These are phyloP conservation scores for Euphorbia tirucalli DNA, from an alignment of 345 rosid species.

Conservation along the genomic window DNA sequence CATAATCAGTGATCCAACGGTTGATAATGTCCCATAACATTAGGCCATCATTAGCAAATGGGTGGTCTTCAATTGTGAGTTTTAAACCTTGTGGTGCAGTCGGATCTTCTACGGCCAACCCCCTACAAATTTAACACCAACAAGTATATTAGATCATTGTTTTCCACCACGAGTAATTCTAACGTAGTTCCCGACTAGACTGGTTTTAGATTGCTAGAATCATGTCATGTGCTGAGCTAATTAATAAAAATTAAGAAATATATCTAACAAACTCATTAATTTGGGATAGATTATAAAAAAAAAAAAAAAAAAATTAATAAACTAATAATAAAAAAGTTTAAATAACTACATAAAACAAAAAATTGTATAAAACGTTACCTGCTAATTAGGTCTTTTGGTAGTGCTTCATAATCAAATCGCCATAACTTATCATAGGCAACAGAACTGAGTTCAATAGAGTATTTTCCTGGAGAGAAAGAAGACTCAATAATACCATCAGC, in stretches of 20 bases:
- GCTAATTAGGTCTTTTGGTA: conserved; percentile 54
- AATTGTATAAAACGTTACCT: conserved; percentile 33
- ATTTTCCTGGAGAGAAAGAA: conserved; percentile 57
- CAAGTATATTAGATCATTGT: too few relatives aligned
- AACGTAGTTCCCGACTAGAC: too few relatives aligned
- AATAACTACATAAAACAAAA: too few relatives aligned
- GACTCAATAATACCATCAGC: conserved; percentile 63
- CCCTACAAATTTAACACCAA: conserved; percentile 24
- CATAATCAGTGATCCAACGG: conserved; percentile 45
- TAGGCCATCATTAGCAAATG: conserved; percentile 59
- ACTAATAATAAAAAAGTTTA: too few relatives aligned
- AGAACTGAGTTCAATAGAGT: conserved; percentile 53
- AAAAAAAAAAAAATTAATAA: too few relatives aligned
- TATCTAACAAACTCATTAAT: too few relatives aligned
- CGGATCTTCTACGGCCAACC: conserved; percentile 54
- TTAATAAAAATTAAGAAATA: too few relatives aligned
- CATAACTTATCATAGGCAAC: conserved; percentile 45
- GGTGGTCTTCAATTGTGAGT: conserved; percentile 54
- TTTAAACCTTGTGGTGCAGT: conserved; percentile 47
- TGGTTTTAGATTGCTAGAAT: too few relatives aligned
- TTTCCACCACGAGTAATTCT: too few relatives aligned
- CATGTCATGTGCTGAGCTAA: too few relatives aligned
- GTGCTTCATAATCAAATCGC: conserved; percentile 50
- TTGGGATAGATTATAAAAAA: too few relatives aligned
- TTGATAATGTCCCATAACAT: conserved; percentile 43